Evolutionary conservation across 176 grass and related monocot species (phyloP).

Genomic region (Saccharum officinarum): DNA sequence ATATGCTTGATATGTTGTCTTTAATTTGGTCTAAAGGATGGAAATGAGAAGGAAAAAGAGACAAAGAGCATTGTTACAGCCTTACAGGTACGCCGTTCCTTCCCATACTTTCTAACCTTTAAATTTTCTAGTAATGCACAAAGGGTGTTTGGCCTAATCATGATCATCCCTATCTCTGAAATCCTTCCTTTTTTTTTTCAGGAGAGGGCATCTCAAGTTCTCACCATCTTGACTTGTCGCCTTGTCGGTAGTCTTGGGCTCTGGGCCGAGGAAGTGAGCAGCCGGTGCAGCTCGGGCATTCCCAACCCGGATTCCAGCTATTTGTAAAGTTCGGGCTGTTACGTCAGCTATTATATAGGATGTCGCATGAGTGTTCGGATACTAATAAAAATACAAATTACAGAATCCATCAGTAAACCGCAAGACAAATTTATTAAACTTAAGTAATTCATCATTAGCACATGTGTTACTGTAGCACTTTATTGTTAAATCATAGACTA

Average conservation of each 20-base stretch:
- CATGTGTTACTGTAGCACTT: no score
- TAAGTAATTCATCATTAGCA: no score
- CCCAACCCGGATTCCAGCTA: neutral
- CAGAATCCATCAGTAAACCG: no score
- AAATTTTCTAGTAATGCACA: neutral
- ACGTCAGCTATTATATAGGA: no score
- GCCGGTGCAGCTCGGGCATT: conserved; percentile 16
- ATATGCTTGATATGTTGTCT: neutral
- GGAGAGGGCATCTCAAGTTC: neutral
- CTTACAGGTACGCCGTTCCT: neutral
- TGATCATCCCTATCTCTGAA: neutral
- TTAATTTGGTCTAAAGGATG: conserved; percentile 7
- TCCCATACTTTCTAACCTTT: neutral
- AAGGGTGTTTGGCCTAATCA: conserved; percentile 7
- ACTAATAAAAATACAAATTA: no score
- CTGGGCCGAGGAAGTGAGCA: conserved; percentile 16
- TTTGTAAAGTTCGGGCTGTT: no score
- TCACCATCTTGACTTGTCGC: neutral
- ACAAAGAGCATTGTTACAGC: neutral
- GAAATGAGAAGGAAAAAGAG: conserved; percentile 11
- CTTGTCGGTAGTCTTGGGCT: conserved; percentile 5
- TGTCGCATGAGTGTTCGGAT: no score
- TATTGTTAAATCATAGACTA: no score
- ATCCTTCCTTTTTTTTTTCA: neutral
- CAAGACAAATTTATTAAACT: no score